Percentiles rank a stretch among this genome's conserved stretches.
phyloP scores from a whole-genome alignment of 2,329 filamentous ascomycete genomes.

The Epichloe aotearoae region DNA sequence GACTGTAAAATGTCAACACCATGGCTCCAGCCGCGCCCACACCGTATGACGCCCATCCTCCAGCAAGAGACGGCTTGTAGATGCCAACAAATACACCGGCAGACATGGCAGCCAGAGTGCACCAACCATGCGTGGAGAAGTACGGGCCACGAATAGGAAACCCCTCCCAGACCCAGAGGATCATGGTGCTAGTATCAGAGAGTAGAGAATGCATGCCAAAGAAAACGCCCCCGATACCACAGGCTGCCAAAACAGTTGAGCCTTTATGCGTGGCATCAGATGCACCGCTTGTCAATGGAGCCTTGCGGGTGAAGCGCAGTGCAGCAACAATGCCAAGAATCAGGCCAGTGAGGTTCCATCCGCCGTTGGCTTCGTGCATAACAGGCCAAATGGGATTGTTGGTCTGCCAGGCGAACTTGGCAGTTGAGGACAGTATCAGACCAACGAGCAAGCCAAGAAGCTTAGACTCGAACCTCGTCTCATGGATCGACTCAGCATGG shows the following conservation, averaged over 20 bases:
- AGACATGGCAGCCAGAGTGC: conserved; percentile 80
- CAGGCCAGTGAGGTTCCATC: conserved; percentile 79
- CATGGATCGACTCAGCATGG: conserved; percentile 62
- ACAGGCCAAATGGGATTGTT: conserved; percentile 97
- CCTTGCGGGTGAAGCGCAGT: conserved; percentile 58
- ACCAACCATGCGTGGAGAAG: conserved; percentile 77
- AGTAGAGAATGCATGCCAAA: conserved; percentile 87
- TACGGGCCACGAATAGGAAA: conserved; percentile 83
- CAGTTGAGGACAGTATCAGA: conserved; percentile 69
- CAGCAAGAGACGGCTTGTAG: conserved; percentile 54
- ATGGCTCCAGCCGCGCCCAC: conserved; percentile 68
- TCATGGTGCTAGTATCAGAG: conserved; percentile 98
- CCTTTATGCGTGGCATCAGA: conserved; percentile 35
- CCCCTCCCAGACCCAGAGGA: conserved; percentile 95
- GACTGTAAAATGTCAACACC: conserved; percentile 58
- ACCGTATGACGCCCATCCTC: conserved; percentile 69
- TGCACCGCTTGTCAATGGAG: conserved; percentile 32
- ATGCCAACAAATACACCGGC: conserved; percentile 64
- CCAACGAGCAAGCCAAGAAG: conserved; percentile 72
- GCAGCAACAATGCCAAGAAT: conserved; percentile 62
- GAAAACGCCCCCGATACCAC: conserved; percentile 71
- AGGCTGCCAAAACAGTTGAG: conserved; percentile 55
- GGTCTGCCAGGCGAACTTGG: conserved; percentile 86
- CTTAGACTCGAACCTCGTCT: conserved; percentile 64
- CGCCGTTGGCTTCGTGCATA: conserved; percentile 79